A percentile compares a stretch with the other conserved stretches of the same genome.
Evolutionary conservation across 192 early-diverging fungal genomes (phyloP).

Genomic region (Coemansia sp.): DNA sequence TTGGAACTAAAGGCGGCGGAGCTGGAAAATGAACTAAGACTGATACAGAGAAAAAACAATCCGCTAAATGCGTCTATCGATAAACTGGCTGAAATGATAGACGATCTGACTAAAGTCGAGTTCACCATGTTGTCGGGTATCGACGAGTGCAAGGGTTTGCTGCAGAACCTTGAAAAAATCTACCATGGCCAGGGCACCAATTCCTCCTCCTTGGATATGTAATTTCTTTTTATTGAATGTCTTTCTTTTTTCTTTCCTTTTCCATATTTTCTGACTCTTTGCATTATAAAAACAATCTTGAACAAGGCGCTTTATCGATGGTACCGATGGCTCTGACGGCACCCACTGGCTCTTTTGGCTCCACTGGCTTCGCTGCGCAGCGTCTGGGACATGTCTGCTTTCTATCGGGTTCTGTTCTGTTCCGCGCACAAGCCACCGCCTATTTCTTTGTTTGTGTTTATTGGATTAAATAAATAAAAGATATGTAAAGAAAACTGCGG

Average conservation of each 20-base stretch:
- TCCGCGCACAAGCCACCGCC: not conserved
- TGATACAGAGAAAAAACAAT: constrained; percentile 35
- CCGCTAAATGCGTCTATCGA: constrained; percentile 34
- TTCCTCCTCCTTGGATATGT: not conserved
- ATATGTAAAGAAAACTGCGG: not conserved
- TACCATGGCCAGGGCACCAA: constrained; percentile 4
- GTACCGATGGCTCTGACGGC: no score
- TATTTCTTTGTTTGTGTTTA: no score
- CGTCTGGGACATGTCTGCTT: not conserved
- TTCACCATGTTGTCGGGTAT: constrained; percentile 42
- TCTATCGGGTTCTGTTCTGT: not conserved
- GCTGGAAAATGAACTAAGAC: constrained; percentile 32
- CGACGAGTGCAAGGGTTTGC: constrained; percentile 42
- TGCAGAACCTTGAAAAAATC: constrained; percentile 31
- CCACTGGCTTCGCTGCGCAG: not conserved
- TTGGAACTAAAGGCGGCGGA: constrained; percentile 33
- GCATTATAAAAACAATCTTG: not conserved
- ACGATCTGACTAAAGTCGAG: constrained; percentile 42
- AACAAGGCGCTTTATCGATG: no score
- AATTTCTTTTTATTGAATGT: not conserved
- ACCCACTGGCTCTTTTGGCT: not conserved
- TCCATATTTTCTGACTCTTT: not conserved
- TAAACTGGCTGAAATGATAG: constrained; percentile 37
- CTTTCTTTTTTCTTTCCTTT: not conserved
- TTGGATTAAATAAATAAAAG: not conserved